Evolutionary conservation across 2,329 filamentous ascomycete genomes (phyloP).

Genomic region (Talaromyces verruculosus): DNA sequence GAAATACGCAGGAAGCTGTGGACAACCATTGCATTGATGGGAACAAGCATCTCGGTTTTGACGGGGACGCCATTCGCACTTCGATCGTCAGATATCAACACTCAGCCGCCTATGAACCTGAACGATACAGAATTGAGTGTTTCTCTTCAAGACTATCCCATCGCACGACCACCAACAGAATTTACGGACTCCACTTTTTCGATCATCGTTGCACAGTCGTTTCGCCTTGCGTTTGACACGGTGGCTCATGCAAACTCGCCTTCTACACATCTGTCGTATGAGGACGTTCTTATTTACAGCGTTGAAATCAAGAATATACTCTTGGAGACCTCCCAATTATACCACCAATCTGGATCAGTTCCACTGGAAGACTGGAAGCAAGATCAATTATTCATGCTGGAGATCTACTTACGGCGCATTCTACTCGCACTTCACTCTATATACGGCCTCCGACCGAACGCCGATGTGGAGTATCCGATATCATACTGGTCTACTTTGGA

Average conservation of each 20-base stretch:
- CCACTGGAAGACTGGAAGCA: constrained; percentile 21
- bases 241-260: constrained; percentile 24
- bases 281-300: constrained; percentile 23
- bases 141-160: constrained; percentile 24
- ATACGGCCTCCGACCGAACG: constrained; percentile 28
- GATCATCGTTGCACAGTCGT: constrained; percentile 16
- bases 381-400: constrained; percentile 24
- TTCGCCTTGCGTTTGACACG: constrained; percentile 22
- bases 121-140: constrained; percentile 52
- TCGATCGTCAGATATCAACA: constrained; percentile 49
- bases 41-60: constrained; percentile 57
- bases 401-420: constrained; percentile 33
- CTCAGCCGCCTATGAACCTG: constrained; percentile 51
- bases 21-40: constrained; percentile 58
- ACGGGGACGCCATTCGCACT: constrained; percentile 54
- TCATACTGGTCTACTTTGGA: constrained; percentile 37
- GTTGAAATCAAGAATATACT: constrained; percentile 22
- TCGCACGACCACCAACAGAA: constrained; percentile 25
- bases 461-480: constrained; percentile 26
- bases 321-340: constrained; percentile 18
- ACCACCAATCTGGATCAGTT: constrained; percentile 7
- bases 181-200: constrained; percentile 34
- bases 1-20: constrained; percentile 57
- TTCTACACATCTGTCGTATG: constrained; percentile 20
- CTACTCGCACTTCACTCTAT: constrained; percentile 31